These are phyloP conservation scores for Microbotryum scabiosae DNA, from an alignment of 1,284 basidiomycete genomes.

Conservation along the genomic window DNA sequence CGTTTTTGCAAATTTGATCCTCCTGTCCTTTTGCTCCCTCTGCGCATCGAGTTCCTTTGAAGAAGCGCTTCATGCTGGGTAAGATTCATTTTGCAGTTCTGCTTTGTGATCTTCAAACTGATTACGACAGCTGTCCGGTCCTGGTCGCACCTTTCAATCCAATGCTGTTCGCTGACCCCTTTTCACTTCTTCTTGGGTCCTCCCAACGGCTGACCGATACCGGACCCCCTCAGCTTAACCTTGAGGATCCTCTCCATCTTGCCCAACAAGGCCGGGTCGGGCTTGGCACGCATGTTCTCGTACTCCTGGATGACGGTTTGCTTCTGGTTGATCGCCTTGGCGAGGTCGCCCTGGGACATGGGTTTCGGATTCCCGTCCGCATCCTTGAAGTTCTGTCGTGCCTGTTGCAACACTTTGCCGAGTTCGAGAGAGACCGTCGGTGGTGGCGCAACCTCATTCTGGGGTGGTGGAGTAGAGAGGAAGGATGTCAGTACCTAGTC, in stretches of 20 bases:
- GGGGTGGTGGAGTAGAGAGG: constrained; percentile 30
- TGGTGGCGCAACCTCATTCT: constrained; percentile 90
- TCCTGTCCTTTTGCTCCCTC: too few species aligned
- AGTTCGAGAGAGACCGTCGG: constrained; percentile 69
- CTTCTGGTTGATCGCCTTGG: constrained; percentile 86
- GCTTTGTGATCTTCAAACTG: too few species aligned
- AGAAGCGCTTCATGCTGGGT: too few species aligned
- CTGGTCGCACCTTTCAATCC: neutral
- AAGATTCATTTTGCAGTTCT: too few species aligned
- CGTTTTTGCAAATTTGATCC: too few species aligned
- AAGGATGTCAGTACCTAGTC: neutral
- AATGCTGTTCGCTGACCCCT: neutral
- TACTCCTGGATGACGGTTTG: constrained; percentile 75
- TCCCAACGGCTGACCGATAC: constrained; percentile 29
- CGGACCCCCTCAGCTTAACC: constrained; percentile 79
- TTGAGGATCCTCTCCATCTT: constrained; percentile 86
- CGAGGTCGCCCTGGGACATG: constrained; percentile 86
- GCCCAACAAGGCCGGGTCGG: constrained; percentile 77
- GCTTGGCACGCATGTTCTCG: constrained; percentile 64
- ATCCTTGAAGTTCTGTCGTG: constrained; percentile 60
- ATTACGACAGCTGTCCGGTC: neutral
- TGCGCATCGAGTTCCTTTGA: too few species aligned
- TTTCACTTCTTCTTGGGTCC: constrained; percentile 29
- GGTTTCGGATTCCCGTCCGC: constrained; percentile 24
- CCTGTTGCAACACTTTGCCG: constrained; percentile 77